These are phyloP conservation scores for Kluyveromyces sp. DNA, from an alignment of 1,139 yeast species.

Conservation along the genomic window DNA sequence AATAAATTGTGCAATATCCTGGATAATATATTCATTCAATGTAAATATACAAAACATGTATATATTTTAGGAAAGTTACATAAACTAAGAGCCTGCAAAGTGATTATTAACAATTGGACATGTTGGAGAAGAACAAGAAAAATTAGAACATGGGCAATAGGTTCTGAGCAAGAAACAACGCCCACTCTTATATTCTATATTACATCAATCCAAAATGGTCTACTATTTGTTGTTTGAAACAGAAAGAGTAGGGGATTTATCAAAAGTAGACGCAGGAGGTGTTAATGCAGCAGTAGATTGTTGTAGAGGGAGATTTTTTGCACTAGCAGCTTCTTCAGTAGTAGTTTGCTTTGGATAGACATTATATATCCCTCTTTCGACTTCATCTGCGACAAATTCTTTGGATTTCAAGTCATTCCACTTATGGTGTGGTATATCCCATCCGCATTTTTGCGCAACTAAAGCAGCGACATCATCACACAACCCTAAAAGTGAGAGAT, in stretches of 20 bases:
- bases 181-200: too few relatives aligned
- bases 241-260: neutral
- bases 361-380: constrained; percentile 24
- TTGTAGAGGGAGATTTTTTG: constrained; percentile 1
- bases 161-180: too few relatives aligned
- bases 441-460: constrained; percentile 51
- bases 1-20: too few relatives aligned
- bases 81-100: constrained; percentile 1
- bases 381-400: constrained; percentile 20
- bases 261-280: constrained; percentile 1
- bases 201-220: too few relatives aligned
- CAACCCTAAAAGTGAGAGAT: constrained; percentile 68
- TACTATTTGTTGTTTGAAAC: neutral
- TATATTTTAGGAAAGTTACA: neutral
- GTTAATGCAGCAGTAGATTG: constrained; percentile 5
- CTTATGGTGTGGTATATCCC: constrained; percentile 59
- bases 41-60: too few relatives aligned
- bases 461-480: constrained; percentile 83
- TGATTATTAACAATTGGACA: neutral
- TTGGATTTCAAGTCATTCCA: constrained; percentile 24
- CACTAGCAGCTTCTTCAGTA: neutral
- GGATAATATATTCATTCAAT: too few relatives aligned
- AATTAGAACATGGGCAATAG: too few relatives aligned
- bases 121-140: too few relatives aligned
- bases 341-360: constrained; percentile 1